Conservation (phyloP, 1,139 yeast species). For the Suhomyces bribrorum region DNA sequence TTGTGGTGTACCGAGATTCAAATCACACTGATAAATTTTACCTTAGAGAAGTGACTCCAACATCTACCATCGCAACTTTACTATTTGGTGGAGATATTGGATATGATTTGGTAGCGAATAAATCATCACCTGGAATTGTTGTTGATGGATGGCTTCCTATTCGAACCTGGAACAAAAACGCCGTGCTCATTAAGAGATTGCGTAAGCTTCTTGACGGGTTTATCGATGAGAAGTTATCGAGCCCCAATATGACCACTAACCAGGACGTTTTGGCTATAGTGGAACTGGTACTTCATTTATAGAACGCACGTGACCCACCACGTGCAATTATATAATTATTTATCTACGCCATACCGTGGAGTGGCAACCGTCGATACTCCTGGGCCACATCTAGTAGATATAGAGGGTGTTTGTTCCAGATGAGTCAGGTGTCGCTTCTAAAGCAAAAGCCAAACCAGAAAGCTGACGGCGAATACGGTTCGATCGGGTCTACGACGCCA, state of each 20-base stretch:
- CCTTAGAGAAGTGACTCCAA: constrained; percentile 77
- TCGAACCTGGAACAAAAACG: constrained; percentile 93
- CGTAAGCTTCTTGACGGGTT: constrained; percentile 66
- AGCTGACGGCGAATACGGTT: background rate
- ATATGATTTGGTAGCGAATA: constrained; percentile 60
- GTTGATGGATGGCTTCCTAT: constrained; percentile 63
- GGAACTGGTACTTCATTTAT: constrained; percentile 12
- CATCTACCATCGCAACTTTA: constrained; percentile 66
- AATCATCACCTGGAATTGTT: constrained; percentile 37
- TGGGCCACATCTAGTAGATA: too few species aligned
- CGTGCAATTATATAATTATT: background rate
- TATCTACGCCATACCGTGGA: too few species aligned
- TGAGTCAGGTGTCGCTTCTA: background rate
- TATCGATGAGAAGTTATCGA: constrained; percentile 53
- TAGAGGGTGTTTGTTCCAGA: too few species aligned
- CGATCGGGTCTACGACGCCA: too few species aligned
- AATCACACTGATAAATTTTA: constrained; percentile 68
- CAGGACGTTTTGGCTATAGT: constrained; percentile 14
- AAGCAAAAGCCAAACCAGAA: background rate
- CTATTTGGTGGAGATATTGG: constrained; percentile 77
- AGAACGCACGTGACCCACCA: background rate
- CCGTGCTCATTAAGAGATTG: constrained; percentile 74
- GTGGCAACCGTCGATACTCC: too few species aligned
- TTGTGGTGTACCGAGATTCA: constrained; percentile 57
- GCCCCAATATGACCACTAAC: constrained; percentile 20